These are phyloP conservation scores for Incumbomyces lentus DNA, from an alignment of 2,329 filamentous ascomycete genomes.

Conservation along the genomic window DNA sequence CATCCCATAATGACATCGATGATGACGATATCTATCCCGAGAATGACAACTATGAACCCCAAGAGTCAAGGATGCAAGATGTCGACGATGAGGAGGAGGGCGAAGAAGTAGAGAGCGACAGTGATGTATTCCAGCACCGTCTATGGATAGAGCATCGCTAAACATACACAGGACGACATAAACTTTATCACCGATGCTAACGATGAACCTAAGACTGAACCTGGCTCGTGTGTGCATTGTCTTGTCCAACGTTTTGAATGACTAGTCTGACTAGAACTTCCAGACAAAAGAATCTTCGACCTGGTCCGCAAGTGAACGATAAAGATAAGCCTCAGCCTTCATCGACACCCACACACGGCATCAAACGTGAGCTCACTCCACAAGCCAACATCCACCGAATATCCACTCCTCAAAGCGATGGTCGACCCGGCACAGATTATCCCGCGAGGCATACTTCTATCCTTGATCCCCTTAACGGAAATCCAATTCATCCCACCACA, in stretches of 20 bases:
- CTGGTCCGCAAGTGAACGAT: constrained; percentile 25
- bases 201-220: constrained; percentile 29
- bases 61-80: constrained; percentile 22
- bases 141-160: constrained; percentile 27
- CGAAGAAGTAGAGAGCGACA: constrained; percentile 23
- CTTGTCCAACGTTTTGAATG: constrained; percentile 2
- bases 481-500: constrained; percentile 62
- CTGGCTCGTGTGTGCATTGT: constrained; percentile 27
- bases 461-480: constrained; percentile 65
- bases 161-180: constrained; percentile 33
- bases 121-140: constrained; percentile 26
- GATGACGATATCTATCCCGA: constrained; percentile 19
- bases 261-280: constrained; percentile 16
- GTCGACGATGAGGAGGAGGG: constrained; percentile 22
- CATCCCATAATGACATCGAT: constrained; percentile 14
- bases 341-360: constrained; percentile 27
- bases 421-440: constrained; percentile 51
- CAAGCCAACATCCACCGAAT: constrained; percentile 22
- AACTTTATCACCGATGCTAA: constrained; percentile 41
- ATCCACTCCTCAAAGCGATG: constrained; percentile 25
- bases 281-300: constrained; percentile 25
- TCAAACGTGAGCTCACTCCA: constrained; percentile 14
- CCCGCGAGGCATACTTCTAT: constrained; percentile 63
- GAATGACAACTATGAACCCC: constrained; percentile 8
- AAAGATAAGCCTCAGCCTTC: constrained; percentile 27